Conservation (phyloP, 2,329 filamentous ascomycete genomes). For the Colletotrichum sublineola region DNA sequence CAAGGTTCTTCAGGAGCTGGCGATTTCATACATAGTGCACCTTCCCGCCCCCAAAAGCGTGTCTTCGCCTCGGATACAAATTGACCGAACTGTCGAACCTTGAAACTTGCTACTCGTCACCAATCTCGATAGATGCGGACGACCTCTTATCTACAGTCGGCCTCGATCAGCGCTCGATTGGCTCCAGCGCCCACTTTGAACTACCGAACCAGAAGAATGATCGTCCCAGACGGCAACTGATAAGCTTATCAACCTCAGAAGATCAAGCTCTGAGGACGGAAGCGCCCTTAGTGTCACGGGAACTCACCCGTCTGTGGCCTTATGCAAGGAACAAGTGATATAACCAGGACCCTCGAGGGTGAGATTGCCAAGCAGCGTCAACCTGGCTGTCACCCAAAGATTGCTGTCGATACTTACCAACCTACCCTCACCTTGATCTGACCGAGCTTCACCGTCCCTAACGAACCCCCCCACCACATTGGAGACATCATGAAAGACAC, state of each 20-base stretch:
- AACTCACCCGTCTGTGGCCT: constrained; percentile 32
- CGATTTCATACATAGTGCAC: not conserved
- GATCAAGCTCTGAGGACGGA: constrained; percentile 15
- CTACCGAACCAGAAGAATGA: constrained; percentile 6
- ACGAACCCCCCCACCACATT: not conserved
- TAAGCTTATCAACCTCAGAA: constrained; percentile 37
- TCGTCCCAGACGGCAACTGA: constrained; percentile 26
- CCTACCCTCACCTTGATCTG: constrained; percentile 7
- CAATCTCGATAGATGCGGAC: not conserved
- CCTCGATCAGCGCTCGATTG: not conserved
- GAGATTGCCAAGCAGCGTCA: constrained; percentile 25
- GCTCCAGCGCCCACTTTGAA: not conserved
- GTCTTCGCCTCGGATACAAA: not conserved
- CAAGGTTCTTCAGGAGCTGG: not conserved
- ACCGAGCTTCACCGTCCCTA: constrained; percentile 32
- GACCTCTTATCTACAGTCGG: constrained; percentile 6
- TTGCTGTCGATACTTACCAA: not conserved
- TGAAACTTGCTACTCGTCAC: not conserved
- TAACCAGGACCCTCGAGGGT: constrained; percentile 2
- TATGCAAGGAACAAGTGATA: constrained; percentile 40
- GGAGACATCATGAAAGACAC: not conserved
- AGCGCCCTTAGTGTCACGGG: constrained; percentile 26
- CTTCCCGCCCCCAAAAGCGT: not conserved
- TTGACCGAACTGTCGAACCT: not conserved
- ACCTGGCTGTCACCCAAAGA: constrained; percentile 14